Conservation (phyloP, 805 yeast species). For the Lipomyces orientalis region DNA sequence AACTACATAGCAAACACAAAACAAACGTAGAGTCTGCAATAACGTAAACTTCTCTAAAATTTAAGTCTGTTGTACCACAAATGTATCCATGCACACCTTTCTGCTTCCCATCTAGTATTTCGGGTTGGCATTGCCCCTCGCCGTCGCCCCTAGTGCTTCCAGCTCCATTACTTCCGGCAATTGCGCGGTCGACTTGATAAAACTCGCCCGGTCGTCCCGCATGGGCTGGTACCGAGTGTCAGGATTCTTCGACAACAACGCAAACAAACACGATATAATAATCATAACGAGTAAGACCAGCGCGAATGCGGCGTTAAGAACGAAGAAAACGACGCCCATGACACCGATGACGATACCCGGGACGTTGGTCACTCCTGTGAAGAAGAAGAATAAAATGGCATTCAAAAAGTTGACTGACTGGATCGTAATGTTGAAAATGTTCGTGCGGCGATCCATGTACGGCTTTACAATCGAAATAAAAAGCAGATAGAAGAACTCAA, state of each 20-base stretch:
- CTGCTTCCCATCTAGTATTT: not conserved
- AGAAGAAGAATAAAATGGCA: conserved; percentile 85
- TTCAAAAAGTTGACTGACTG: conserved; percentile 80
- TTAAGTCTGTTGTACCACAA: not conserved
- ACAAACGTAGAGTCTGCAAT: not conserved
- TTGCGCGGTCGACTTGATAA: conserved; percentile 54
- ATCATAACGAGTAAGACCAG: conserved; percentile 81
- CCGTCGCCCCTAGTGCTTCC: conserved; percentile 70
- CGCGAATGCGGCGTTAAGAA: conserved; percentile 88
- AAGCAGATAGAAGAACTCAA: conserved; percentile 74
- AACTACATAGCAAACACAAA: not conserved
- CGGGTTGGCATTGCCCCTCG: conserved; percentile 28
- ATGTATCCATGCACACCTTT: not conserved
- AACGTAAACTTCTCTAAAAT: not conserved
- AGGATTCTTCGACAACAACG: conserved; percentile 86
- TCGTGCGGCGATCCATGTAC: conserved; percentile 92
- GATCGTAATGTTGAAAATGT: conserved; percentile 87
- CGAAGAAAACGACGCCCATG: conserved; percentile 87
- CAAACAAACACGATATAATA: conserved; percentile 83
- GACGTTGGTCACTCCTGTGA: conserved; percentile 72
- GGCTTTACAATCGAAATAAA: conserved; percentile 77
- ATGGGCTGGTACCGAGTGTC: conserved; percentile 95
- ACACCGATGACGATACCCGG: conserved; percentile 92
- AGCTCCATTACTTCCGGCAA: conserved; percentile 61
- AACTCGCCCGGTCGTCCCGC: conserved; percentile 96